Evolutionary conservation across 192 early-diverging fungal genomes (phyloP).

Genomic region (Geranomyces variabilis): DNA sequence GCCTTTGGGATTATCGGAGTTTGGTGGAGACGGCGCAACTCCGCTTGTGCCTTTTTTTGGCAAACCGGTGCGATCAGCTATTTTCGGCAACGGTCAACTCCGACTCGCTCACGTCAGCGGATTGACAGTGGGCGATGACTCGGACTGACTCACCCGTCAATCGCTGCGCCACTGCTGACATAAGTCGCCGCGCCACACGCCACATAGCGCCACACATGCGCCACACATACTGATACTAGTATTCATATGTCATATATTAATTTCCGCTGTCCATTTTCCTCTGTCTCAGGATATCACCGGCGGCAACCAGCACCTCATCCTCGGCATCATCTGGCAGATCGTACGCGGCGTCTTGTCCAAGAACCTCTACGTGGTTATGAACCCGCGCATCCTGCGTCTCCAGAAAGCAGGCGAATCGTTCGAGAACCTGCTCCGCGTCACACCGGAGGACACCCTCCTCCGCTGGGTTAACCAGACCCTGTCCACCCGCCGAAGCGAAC

Average conservation of each 20-base stretch:
- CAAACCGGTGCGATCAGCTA: background rate
- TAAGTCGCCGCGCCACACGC: too few relatives aligned
- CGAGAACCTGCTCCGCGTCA: background rate
- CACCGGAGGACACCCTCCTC: background rate
- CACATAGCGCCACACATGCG: too few relatives aligned
- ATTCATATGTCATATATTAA: conserved; percentile 13
- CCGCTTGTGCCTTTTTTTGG: background rate
- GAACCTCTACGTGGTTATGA: background rate
- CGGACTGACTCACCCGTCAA: too few relatives aligned
- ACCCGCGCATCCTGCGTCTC: background rate
- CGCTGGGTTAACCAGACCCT: background rate
- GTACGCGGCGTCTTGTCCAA: conserved; percentile 3
- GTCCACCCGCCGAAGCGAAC: background rate
- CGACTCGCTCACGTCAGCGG: conserved; percentile 2
- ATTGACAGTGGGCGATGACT: background rate
- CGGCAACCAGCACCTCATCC: conserved; percentile 5
- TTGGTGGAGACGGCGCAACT: background rate
- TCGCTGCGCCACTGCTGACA: too few relatives aligned
- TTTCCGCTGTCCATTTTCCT: background rate
- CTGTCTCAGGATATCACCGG: background rate
- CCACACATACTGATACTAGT: background rate
- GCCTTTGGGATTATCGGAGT: background rate
- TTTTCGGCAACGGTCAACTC: too few relatives aligned
- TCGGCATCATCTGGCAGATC: conserved; percentile 5
- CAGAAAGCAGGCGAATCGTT: background rate